Conservation (phyloP, 2,329 filamentous ascomycete genomes). For the Monascus ruber region DNA sequence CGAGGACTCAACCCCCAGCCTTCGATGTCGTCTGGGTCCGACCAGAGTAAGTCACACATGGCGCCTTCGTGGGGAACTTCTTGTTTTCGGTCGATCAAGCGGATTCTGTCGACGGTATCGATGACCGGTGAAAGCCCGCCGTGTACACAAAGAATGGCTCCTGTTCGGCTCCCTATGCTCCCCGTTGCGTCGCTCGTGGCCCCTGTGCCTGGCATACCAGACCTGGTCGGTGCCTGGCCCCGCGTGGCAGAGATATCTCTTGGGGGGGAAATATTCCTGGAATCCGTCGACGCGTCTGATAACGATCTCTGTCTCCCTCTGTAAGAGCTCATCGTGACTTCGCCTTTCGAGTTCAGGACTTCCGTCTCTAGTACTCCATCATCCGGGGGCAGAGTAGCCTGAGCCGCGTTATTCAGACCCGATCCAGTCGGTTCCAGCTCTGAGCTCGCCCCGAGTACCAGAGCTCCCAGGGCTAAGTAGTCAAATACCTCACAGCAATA, state of each 20-base stretch:
- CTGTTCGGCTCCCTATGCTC: constrained; percentile 45
- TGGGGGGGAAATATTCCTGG: constrained; percentile 27
- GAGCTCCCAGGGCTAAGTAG: constrained; percentile 80
- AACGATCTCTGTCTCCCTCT: constrained; percentile 20
- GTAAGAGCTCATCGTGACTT: constrained; percentile 53
- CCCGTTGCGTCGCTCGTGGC: constrained; percentile 59
- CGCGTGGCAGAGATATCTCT: constrained; percentile 33
- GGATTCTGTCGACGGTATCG: constrained; percentile 89
- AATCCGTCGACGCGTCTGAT: constrained; percentile 24
- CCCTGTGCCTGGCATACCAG: constrained; percentile 67
- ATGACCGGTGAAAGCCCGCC: constrained; percentile 85
- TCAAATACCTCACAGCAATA: constrained; percentile 98
- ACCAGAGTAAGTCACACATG: constrained; percentile 98
- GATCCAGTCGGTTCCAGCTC: constrained; percentile 49
- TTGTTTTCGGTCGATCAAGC: constrained; percentile 88
- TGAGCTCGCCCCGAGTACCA: constrained; percentile 73
- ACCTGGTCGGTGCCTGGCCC: constrained; percentile 37
- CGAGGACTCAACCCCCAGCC: constrained; percentile 92
- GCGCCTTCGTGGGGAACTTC: constrained; percentile 97
- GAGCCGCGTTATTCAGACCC: constrained; percentile 33
- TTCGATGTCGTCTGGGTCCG: constrained; percentile 94
- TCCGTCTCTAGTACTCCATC: constrained; percentile 82
- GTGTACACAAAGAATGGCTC: constrained; percentile 89
- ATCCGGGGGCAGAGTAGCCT: constrained; percentile 41
- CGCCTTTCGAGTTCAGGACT: constrained; percentile 73